phyloP scores from a whole-genome alignment of 345 rosid genomes.

The Syzygium oleosum region DNA sequence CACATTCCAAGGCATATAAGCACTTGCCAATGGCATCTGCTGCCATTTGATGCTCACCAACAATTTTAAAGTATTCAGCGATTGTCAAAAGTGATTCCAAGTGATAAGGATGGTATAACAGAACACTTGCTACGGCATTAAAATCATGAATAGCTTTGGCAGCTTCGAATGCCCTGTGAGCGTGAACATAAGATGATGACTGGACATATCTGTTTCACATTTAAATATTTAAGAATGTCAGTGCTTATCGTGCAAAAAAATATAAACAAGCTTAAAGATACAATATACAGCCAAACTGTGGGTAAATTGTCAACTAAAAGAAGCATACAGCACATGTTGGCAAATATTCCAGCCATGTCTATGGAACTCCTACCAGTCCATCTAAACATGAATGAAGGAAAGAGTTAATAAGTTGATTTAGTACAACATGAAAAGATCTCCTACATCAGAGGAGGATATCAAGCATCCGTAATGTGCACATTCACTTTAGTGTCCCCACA shows the following conservation, averaged over 20 bases:
- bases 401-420: neutral
- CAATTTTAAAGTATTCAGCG: constrained; percentile 83
- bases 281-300: neutral
- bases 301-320: neutral
- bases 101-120: constrained; percentile 66
- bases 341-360: neutral
- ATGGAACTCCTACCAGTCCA: neutral
- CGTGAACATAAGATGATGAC: constrained; percentile 55
- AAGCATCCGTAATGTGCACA: neutral
- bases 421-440: neutral
- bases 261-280: neutral
- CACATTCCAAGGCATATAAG: constrained; percentile 80
- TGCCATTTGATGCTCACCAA: constrained; percentile 78
- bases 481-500: neutral
- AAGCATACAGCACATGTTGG: neutral
- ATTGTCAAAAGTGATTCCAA: constrained; percentile 86
- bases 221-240: neutral
- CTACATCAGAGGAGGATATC: neutral
- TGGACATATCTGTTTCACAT: constrained; percentile 37
- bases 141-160: constrained; percentile 83
- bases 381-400: neutral
- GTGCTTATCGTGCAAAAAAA: neutral
- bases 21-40: constrained; percentile 78
- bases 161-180: constrained; percentile 71
- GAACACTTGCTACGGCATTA: constrained; percentile 66